These are phyloP conservation scores for Vitis labrusca DNA, from an alignment of 164 flowering plant genomes.

Conservation along the genomic window DNA sequence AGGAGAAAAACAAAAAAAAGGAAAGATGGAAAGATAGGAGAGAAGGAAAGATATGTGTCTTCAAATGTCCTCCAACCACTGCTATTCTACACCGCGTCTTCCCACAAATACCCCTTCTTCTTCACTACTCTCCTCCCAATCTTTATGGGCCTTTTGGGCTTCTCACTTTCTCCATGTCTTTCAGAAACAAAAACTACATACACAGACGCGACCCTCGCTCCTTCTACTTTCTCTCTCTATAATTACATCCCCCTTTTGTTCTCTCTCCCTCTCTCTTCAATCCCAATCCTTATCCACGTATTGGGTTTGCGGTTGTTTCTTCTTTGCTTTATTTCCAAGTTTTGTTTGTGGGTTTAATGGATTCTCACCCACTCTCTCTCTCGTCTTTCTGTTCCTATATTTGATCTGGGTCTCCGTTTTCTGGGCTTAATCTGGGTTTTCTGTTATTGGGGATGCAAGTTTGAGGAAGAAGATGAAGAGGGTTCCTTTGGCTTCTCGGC, in stretches of 20 bases:
- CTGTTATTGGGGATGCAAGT: not conserved
- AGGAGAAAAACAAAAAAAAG: not conserved
- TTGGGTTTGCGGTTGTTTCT: constrained; percentile 11
- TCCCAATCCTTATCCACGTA: constrained; percentile 3
- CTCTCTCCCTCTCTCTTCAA: not conserved
- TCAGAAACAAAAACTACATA: not conserved
- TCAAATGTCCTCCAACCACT: constrained; percentile 18
- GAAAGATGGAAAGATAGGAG: not conserved
- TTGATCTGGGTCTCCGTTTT: constrained; percentile 1
- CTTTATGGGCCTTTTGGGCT: constrained; percentile 23
- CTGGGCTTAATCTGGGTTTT: not conserved
- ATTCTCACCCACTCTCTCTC: constrained; percentile 1
- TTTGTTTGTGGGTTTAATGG: constrained; percentile 7
- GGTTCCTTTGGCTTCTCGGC: constrained; percentile 3
- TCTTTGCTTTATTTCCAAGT: not conserved
- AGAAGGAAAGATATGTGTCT: constrained; percentile 14
- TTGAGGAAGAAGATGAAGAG: constrained; percentile 17
- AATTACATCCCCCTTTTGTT: not conserved
- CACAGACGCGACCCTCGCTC: not conserved
- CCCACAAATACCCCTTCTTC: constrained; percentile 22
- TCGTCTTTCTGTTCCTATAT: not conserved
- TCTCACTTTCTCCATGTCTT: not conserved
- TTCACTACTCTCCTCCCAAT: constrained; percentile 6
- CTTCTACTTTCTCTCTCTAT: not conserved
- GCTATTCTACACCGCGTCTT: constrained; percentile 4